A percentile compares a stretch with the other conserved stretches of the same genome.
Conservation (phyloP, 2,329 filamentous ascomycete species). For the Drechslerella coelobrocha region DNA sequence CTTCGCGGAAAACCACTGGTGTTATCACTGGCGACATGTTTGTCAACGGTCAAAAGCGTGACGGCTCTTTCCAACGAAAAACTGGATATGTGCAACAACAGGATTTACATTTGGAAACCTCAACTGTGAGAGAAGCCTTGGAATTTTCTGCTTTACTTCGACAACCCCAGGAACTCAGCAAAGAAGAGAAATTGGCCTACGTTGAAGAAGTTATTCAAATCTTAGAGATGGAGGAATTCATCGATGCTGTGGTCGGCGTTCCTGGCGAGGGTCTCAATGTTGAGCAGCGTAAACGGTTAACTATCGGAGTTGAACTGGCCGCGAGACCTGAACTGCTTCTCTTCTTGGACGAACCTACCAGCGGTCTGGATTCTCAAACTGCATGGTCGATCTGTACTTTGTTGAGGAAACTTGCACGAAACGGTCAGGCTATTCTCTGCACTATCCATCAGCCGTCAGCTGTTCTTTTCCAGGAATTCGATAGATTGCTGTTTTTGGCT, state of each 20-base stretch:
- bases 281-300: conserved; percentile 73
- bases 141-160: conserved; percentile 71
- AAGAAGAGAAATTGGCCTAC: conserved; percentile 69
- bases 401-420: conserved; percentile 76
- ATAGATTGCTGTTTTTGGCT: conserved; percentile 78
- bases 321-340: conserved; percentile 72
- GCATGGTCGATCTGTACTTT: conserved; percentile 80
- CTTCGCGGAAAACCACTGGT: conserved; percentile 70
- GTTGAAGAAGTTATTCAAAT: conserved; percentile 71
- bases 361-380: conserved; percentile 73
- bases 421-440: conserved; percentile 85
- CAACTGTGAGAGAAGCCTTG: conserved; percentile 71
- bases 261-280: conserved; percentile 68
- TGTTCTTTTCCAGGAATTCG: conserved; percentile 85
- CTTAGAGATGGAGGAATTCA: conserved; percentile 70
- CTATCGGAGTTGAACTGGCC: conserved; percentile 67
- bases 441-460: conserved; percentile 92
- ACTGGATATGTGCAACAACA: conserved; percentile 72
- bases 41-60: conserved; percentile 67
- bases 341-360: conserved; percentile 81
- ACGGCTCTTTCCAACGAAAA: conserved; percentile 69
- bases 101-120: conserved; percentile 69
- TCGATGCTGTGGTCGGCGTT: conserved; percentile 70
- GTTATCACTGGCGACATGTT: conserved; percentile 70
- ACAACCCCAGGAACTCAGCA: conserved; percentile 67